Evolutionary conservation across 2,329 filamentous ascomycete species (phyloP).

Genomic region (Botryotinia globosa): DNA sequence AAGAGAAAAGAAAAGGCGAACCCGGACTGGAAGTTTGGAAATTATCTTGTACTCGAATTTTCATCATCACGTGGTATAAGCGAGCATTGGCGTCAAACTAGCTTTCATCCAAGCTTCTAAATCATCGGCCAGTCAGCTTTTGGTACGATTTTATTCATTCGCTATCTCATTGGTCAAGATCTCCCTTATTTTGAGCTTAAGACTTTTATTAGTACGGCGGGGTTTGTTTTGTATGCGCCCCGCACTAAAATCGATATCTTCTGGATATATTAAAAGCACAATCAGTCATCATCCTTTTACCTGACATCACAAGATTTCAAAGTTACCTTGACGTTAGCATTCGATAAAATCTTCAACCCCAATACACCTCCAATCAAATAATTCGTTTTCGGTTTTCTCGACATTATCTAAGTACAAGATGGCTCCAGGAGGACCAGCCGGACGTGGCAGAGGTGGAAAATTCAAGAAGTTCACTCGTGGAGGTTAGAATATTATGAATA

Average conservation of each 20-base stretch:
- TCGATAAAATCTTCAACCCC: neutral
- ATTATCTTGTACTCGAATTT: conserved; percentile 1
- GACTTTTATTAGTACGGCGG: conserved; percentile 1
- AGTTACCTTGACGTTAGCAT: neutral
- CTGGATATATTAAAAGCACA: conserved; percentile 6
- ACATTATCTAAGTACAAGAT: conserved; percentile 35
- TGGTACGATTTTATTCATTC: too few species aligned
- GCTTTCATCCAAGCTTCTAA: neutral
- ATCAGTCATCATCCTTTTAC: neutral
- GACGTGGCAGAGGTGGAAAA: conserved; percentile 78
- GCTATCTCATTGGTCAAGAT: neutral
- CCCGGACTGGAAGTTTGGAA: rapidly evolving
- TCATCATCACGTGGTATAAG: conserved; percentile 6
- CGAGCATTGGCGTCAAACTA: neutral
- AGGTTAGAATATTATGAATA: conserved; percentile 54
- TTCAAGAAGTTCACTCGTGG: conserved; percentile 91
- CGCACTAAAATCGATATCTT: conserved; percentile 8
- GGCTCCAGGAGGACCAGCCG: conserved; percentile 49
- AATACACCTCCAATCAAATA: neutral
- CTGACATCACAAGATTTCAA: conserved; percentile 12
- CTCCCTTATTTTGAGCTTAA: neutral
- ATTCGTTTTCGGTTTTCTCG: neutral
- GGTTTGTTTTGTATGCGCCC: neutral
- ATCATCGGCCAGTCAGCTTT: neutral
- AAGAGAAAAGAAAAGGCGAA: conserved; percentile 34